Conservation (phyloP, 2,329 filamentous ascomycete genomes). For the Pseudogymnoascus sp. region DNA sequence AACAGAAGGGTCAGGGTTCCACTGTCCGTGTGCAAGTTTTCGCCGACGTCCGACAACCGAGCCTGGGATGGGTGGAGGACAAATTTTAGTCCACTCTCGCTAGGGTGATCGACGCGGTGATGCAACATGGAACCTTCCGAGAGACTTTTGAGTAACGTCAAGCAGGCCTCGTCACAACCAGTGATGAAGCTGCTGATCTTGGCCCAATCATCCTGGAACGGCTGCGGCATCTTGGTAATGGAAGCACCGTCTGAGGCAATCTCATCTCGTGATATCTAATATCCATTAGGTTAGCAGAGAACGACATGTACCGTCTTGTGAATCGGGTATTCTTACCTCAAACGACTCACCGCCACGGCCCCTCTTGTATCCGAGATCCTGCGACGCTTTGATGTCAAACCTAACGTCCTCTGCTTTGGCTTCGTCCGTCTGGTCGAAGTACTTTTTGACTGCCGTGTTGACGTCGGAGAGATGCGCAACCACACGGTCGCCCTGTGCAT, state of each 20-base stretch:
- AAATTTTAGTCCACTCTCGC: slow-evolving; percentile 20
- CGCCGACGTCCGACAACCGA: slow-evolving; percentile 13
- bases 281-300: slow-evolving; percentile 7
- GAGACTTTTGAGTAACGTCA: slow-evolving; percentile 12
- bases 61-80: slow-evolving; percentile 17
- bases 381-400: slow-evolving; percentile 17
- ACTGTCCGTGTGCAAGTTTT: slow-evolving; percentile 21
- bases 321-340: slow-evolving; percentile 13
- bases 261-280: slow-evolving; percentile 17
- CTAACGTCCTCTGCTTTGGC: slow-evolving; percentile 12
- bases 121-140: slow-evolving; percentile 14
- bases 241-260: slow-evolving; percentile 6
- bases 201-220: slow-evolving; percentile 14
- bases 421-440: slow-evolving; percentile 16
- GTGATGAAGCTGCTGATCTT: slow-evolving; percentile 15
- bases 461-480: slow-evolving; percentile 12
- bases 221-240: slow-evolving; percentile 10
- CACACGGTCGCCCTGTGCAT: slow-evolving; percentile 12
- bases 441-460: slow-evolving; percentile 14
- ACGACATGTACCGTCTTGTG: background rate
- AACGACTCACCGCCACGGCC: slow-evolving; percentile 15
- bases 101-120: slow-evolving; percentile 18
- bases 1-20: slow-evolving; percentile 24
- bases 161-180: slow-evolving; percentile 16
- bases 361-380: slow-evolving; percentile 18